Conservation (phyloP, 2,329 filamentous ascomycete species). For the Colletotrichum chrysophilum region DNA sequence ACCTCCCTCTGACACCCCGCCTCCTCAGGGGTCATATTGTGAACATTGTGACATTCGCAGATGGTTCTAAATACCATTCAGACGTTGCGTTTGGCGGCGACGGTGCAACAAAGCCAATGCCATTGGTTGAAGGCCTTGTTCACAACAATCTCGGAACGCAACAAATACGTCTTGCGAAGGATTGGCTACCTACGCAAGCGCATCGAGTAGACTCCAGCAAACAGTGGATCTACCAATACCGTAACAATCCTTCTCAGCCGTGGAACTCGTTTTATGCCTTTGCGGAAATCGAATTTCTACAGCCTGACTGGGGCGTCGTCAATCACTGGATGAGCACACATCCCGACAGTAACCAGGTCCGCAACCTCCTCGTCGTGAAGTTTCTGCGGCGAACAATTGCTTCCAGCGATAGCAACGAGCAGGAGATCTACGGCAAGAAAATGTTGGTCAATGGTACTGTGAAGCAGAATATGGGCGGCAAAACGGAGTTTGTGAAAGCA, state of each 20-base stretch:
- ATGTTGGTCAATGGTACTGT: slow-evolving; percentile 56
- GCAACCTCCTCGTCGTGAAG: slow-evolving; percentile 55
- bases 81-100: slow-evolving; percentile 72
- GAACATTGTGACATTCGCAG: slow-evolving; percentile 61
- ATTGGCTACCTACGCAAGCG: slow-evolving; percentile 51
- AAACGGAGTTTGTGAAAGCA: slow-evolving; percentile 50
- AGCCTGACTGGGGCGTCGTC: slow-evolving; percentile 65
- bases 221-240: slow-evolving; percentile 69
- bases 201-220: slow-evolving; percentile 44
- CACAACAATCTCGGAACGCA: slow-evolving; percentile 58
- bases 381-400: slow-evolving; percentile 52
- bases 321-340: slow-evolving; percentile 60
- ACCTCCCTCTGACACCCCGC: background rate
- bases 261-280: slow-evolving; percentile 72
- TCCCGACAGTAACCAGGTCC: slow-evolving; percentile 57
- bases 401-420: slow-evolving; percentile 37
- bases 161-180: slow-evolving; percentile 58
- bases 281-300: slow-evolving; percentile 67
- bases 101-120: slow-evolving; percentile 62
- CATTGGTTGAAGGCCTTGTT: slow-evolving; percentile 48
- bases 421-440: slow-evolving; percentile 56
- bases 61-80: slow-evolving; percentile 53
- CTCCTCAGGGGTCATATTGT: slow-evolving; percentile 58
- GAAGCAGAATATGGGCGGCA: slow-evolving; percentile 58
- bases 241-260: slow-evolving; percentile 46